Evolutionary conservation across 2,329 filamentous ascomycete species (phyloP).

Genomic region (Xylariaceae sp.): DNA sequence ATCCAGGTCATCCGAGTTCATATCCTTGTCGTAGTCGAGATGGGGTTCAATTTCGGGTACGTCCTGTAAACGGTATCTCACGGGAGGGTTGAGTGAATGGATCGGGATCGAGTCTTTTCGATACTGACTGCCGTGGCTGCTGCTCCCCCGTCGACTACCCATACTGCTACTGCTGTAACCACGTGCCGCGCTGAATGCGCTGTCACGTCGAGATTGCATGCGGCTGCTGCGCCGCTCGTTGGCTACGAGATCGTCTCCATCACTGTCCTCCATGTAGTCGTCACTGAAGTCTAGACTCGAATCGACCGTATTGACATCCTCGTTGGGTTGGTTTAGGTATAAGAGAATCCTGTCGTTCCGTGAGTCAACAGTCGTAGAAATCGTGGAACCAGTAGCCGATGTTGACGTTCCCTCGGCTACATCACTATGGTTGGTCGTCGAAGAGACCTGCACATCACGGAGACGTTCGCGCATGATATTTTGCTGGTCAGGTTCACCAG

Average conservation of each 20-base stretch:
- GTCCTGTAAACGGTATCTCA: conserved; percentile 14
- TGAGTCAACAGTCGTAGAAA: conserved; percentile 17
- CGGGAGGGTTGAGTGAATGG: conserved; percentile 15
- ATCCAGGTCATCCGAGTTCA: not conserved
- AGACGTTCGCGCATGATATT: not conserved
- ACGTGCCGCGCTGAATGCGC: conserved; percentile 3
- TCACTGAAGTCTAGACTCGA: conserved; percentile 35
- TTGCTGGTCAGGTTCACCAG: not conserved
- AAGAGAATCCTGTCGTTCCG: conserved; percentile 33
- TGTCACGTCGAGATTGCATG: conserved; percentile 18
- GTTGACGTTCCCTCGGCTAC: conserved; percentile 13
- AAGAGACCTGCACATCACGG: conserved; percentile 8
- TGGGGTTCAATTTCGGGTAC: conserved; percentile 18
- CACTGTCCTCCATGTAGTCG: conserved; percentile 22
- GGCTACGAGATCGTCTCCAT: conserved; percentile 23
- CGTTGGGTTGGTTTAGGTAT: conserved; percentile 33
- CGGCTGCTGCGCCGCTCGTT: conserved; percentile 24
- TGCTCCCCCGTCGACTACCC: conserved; percentile 10
- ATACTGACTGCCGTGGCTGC: conserved; percentile 7
- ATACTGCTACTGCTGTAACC: conserved; percentile 2
- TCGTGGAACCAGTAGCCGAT: conserved; percentile 15
- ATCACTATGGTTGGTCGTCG: conserved; percentile 12
- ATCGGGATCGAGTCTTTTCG: conserved; percentile 24
- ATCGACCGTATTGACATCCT: conserved; percentile 27
- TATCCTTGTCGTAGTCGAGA: not conserved